Evolutionary conservation across 495 filamentous ascomycete species (phyloP).

Genomic region (Daldinia grandis): DNA sequence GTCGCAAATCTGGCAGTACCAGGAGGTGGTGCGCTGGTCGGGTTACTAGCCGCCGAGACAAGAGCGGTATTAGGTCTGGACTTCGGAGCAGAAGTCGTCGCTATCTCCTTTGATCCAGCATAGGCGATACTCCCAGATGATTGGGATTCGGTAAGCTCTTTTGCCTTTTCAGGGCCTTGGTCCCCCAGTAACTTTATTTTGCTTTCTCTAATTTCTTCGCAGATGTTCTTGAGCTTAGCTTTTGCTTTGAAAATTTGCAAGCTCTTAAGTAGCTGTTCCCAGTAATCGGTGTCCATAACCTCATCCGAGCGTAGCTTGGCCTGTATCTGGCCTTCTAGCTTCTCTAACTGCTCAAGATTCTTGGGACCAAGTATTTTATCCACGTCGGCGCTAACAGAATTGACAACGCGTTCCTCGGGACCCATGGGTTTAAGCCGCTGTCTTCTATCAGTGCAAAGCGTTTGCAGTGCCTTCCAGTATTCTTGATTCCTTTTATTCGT

Average conservation of each 20-base stretch:
- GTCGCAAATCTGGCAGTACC: slow-evolving; percentile 77
- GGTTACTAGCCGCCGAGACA: slow-evolving; percentile 23
- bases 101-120: slow-evolving; percentile 35
- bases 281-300: slow-evolving; percentile 95
- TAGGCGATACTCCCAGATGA: slow-evolving; percentile 31
- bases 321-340: slow-evolving; percentile 83
- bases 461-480: slow-evolving; percentile 91
- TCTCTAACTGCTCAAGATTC: slow-evolving; percentile 82
- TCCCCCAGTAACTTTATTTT: slow-evolving; percentile 72
- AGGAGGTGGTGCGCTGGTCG: slow-evolving; percentile 59
- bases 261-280: slow-evolving; percentile 89
- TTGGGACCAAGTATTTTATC: slow-evolving; percentile 88
- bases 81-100: slow-evolving; percentile 31
- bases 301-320: slow-evolving; percentile 86
- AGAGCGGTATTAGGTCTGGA: slow-evolving; percentile 9
- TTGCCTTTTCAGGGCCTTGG: slow-evolving; percentile 76
- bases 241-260: slow-evolving; percentile 90
- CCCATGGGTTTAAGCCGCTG: slow-evolving; percentile 68
- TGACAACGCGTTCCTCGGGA: slow-evolving; percentile 75
- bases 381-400: slow-evolving; percentile 85
- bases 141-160: slow-evolving; percentile 52
- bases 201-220: slow-evolving; percentile 77
- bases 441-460: slow-evolving; percentile 82
- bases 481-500: slow-evolving; percentile 76
- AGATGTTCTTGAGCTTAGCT: slow-evolving; percentile 83